These are phyloP conservation scores for Amanita thiersii DNA, from an alignment of 768 basidiomycete genomes.

Conservation along the genomic window DNA sequence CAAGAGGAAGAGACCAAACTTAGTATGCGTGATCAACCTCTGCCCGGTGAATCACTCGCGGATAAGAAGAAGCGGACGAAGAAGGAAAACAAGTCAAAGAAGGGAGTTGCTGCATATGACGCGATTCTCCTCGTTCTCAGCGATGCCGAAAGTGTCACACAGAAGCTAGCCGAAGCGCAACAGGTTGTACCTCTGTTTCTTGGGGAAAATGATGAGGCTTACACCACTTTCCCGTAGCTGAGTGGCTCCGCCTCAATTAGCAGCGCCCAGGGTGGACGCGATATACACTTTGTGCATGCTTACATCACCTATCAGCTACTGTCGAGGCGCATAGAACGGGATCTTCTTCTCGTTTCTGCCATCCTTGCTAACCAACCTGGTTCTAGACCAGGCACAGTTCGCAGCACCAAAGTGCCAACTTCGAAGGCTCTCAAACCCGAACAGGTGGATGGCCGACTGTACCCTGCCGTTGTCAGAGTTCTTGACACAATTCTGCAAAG, in stretches of 20 bases:
- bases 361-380: constrained; percentile 39
- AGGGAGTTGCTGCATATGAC: constrained; percentile 82
- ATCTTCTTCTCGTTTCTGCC: constrained; percentile 70
- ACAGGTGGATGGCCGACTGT: constrained; percentile 64
- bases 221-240: background rate
- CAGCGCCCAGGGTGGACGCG: constrained; percentile 43
- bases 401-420: constrained; percentile 18
- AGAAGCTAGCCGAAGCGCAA: constrained; percentile 76
- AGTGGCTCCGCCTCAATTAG: constrained; percentile 16
- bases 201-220: no score
- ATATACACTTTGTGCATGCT: constrained; percentile 71
- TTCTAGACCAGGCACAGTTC: constrained; percentile 15
- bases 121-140: constrained; percentile 75
- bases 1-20: constrained; percentile 69
- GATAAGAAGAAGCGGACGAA: constrained; percentile 16
- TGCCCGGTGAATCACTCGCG: constrained; percentile 19
- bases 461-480: constrained; percentile 82
- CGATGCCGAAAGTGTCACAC: constrained; percentile 82
- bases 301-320: constrained; percentile 86
- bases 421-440: constrained; percentile 23
- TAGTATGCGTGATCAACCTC: constrained; percentile 24
- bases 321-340: constrained; percentile 81
- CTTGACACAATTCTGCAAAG: constrained; percentile 83
- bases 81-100: constrained; percentile 42
- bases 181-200: constrained; percentile 46